Percentiles rank a stretch among this genome's conserved stretches.
phyloP scores from a whole-genome alignment of 2,329 filamentous ascomycete species.

The Leptodontidium sp. region DNA sequence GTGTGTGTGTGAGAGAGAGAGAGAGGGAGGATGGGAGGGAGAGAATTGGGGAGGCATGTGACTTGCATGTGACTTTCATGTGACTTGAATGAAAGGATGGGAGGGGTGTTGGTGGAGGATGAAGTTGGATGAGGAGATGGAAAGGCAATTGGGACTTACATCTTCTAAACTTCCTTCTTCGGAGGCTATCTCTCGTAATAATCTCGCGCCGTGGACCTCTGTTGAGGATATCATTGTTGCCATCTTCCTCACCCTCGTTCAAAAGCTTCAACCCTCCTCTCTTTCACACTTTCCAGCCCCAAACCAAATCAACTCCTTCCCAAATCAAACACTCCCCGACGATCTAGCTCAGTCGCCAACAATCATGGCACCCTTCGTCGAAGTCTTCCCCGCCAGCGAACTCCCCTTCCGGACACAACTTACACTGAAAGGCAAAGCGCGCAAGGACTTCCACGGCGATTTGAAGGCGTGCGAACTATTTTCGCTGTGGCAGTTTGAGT shows the following conservation, averaged over 20 bases:
- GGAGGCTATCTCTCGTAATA: slow-evolving; percentile 65
- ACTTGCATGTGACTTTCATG: slow-evolving; percentile 25
- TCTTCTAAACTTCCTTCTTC: slow-evolving; percentile 61
- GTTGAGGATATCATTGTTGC: slow-evolving; percentile 33
- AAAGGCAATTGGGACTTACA: slow-evolving; percentile 51
- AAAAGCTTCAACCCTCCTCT: neutral
- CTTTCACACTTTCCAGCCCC: neutral
- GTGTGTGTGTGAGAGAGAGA: no score
- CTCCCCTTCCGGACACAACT: slow-evolving; percentile 59
- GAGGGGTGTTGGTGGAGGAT: neutral
- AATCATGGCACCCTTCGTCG: slow-evolving; percentile 66
- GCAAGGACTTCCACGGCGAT: slow-evolving; percentile 64
- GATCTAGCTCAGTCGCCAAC: neutral
- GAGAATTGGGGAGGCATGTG: slow-evolving; percentile 7
- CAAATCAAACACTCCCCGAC: neutral
- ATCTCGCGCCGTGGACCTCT: slow-evolving; percentile 52
- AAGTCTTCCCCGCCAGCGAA: slow-evolving; percentile 60
- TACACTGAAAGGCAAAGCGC: slow-evolving; percentile 49
- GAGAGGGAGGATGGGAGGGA: neutral
- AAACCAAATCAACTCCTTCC: neutral
- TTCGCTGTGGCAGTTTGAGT: slow-evolving; percentile 68
- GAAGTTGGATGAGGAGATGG: slow-evolving; percentile 7
- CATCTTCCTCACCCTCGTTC: slow-evolving; percentile 8
- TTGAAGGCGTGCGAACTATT: slow-evolving; percentile 64
- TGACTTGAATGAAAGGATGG: slow-evolving; percentile 20